phyloP scores from a whole-genome alignment of 2,329 filamentous ascomycete species.

The Fonsecaea erecta region DNA sequence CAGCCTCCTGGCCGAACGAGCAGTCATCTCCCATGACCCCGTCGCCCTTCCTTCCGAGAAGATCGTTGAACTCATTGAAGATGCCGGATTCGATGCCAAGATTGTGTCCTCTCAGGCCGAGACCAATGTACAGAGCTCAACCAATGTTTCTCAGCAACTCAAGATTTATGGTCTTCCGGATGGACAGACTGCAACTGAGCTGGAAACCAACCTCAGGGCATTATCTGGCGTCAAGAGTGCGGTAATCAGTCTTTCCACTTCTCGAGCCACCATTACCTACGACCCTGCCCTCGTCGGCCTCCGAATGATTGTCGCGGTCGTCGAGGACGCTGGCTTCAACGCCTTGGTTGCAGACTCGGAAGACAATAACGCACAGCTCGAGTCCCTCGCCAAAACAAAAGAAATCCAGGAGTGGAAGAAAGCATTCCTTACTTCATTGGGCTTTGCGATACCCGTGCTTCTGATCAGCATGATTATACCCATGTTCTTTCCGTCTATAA shows the following conservation, averaged over 20 bases:
- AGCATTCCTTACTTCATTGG: slow-evolving; percentile 76
- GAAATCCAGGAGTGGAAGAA: slow-evolving; percentile 92
- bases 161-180: slow-evolving; percentile 82
- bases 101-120: slow-evolving; percentile 77
- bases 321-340: slow-evolving; percentile 84
- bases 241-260: slow-evolving; percentile 72
- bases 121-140: slow-evolving; percentile 58
- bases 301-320: slow-evolving; percentile 76
- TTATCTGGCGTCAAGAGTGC: slow-evolving; percentile 75
- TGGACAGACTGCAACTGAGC: slow-evolving; percentile 68
- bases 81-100: slow-evolving; percentile 83
- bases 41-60: slow-evolving; percentile 71
- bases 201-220: slow-evolving; percentile 70
- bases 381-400: slow-evolving; percentile 92
- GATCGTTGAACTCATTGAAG: slow-evolving; percentile 83
- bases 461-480: slow-evolving; percentile 91
- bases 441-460: slow-evolving; percentile 89
- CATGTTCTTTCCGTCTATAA: slow-evolving; percentile 75
- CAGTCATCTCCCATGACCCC: slow-evolving; percentile 82
- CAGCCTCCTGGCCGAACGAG: slow-evolving; percentile 88
- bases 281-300: slow-evolving; percentile 74
- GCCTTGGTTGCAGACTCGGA: slow-evolving; percentile 88
- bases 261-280: slow-evolving; percentile 74
- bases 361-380: slow-evolving; percentile 94
- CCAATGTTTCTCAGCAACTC: slow-evolving; percentile 70